Percentiles rank a stretch among this genome's conserved stretches.
Evolutionary conservation across 2,329 filamentous ascomycete genomes (phyloP).

Genomic region (Exophiala calicioides): DNA sequence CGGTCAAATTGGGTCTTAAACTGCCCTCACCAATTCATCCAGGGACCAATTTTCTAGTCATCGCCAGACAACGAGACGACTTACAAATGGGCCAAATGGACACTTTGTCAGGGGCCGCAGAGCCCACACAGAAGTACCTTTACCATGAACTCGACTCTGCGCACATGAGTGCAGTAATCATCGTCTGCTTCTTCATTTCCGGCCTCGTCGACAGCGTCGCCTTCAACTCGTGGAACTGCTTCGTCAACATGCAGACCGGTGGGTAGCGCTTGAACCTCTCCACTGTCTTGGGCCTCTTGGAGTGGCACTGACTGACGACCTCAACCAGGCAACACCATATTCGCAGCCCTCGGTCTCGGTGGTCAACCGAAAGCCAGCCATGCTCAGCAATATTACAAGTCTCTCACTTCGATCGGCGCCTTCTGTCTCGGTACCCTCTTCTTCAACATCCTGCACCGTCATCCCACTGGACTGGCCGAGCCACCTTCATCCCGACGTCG

Average conservation of each 20-base stretch:
- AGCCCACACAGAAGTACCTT: conserved; percentile 17
- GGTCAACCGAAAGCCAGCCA: conserved; percentile 42
- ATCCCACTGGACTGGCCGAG: conserved; percentile 36
- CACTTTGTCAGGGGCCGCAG: conserved; percentile 2
- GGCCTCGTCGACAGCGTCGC: conserved; percentile 48
- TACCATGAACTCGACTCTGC: conserved; percentile 26
- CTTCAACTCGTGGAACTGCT: conserved; percentile 51
- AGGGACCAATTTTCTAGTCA: too few relatives aligned
- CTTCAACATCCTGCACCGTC: conserved; percentile 41
- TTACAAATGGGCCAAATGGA: conserved; percentile 11
- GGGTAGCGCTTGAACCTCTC: conserved; percentile 20
- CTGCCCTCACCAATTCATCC: too few relatives aligned
- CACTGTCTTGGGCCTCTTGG: not conserved
- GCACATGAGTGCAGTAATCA: conserved; percentile 28
- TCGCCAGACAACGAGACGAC: too few relatives aligned
- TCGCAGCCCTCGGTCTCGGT: conserved; percentile 45
- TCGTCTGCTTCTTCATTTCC: conserved; percentile 44
- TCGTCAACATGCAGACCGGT: conserved; percentile 52
- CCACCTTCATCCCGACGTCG: conserved; percentile 38
- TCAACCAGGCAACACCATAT: conserved; percentile 44
- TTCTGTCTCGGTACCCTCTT: conserved; percentile 44
- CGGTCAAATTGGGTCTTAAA: too few relatives aligned
- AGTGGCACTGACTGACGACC: not conserved
- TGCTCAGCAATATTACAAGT: conserved; percentile 45
- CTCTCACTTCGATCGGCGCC: conserved; percentile 41